A percentile compares a stretch with the other conserved stretches of the same genome.
phyloP scores from a whole-genome alignment of 345 rosid species.

The Zanthoxylum bungeanum region DNA sequence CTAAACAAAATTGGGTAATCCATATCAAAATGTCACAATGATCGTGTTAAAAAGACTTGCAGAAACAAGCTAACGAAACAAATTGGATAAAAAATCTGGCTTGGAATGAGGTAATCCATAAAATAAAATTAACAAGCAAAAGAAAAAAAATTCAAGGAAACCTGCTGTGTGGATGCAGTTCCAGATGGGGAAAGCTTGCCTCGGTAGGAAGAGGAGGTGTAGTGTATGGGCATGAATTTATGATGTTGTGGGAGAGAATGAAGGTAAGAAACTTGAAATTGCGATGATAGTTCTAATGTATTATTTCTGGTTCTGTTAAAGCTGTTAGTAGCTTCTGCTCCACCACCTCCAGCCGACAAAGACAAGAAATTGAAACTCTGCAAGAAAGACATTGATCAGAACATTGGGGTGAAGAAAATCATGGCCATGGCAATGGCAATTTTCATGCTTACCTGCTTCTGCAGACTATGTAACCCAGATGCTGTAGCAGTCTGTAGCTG shows the following conservation, averaged over 20 bases:
- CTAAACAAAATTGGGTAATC: no score
- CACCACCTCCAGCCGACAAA: constrained; percentile 37
- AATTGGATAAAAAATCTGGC: neutral
- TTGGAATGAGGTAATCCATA: neutral
- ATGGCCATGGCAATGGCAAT: neutral
- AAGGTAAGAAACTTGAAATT: constrained; percentile 35
- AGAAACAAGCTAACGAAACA: neutral
- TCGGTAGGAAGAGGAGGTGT: constrained; percentile 31
- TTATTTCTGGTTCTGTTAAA: constrained; percentile 23
- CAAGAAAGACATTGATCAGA: constrained; percentile 20
- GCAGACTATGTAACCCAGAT: constrained; percentile 23
- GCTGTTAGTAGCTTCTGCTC: constrained; percentile 23
- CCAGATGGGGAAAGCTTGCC: constrained; percentile 37
- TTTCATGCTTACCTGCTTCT: constrained; percentile 43
- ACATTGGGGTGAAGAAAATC: constrained; percentile 6
- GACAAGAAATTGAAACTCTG: constrained; percentile 72
- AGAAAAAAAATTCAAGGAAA: constrained; percentile 14
- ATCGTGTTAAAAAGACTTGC: neutral
- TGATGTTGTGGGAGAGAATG: constrained; percentile 39
- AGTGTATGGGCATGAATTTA: constrained; percentile 20
- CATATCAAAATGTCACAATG: no score
- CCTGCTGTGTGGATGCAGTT: constrained; percentile 53
- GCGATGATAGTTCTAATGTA: constrained; percentile 23
- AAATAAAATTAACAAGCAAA: neutral
- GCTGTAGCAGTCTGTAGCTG: constrained; percentile 20